Percentiles rank a stretch among this genome's conserved stretches.
Evolutionary conservation across 73 alveolate genomes (phyloP).

Genomic region (Symbiodinium pilosum): DNA sequence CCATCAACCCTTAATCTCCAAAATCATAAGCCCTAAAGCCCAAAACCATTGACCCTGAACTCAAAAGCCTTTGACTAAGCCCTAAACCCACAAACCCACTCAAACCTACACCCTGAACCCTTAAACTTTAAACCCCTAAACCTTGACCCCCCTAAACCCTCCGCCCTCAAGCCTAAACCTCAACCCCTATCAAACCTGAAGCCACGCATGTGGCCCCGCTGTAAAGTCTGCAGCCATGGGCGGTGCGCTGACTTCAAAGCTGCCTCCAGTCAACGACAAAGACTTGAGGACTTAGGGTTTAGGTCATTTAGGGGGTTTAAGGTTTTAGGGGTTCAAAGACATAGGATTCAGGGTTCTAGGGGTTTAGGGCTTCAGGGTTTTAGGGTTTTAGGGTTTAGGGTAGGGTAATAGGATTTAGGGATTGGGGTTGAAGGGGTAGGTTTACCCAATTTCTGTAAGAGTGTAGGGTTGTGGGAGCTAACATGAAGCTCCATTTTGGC

Average conservation of each 20-base stretch:
- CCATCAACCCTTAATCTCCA: no score
- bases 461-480: no score
- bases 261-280: slow-evolving; percentile 82
- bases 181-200: neutral
- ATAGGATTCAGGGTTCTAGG: no score
- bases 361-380: no score
- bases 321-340: no score
- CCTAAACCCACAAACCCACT: neutral
- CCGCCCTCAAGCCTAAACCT: neutral
- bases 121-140: neutral
- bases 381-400: no score
- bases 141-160: neutral
- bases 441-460: no score
- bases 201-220: slow-evolving; percentile 7
- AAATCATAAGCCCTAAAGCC: no score
- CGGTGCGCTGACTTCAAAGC: slow-evolving; percentile 27
- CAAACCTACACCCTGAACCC: neutral
- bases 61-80: neutral
- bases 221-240: slow-evolving; percentile 45
- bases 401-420: no score
- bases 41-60: no score
- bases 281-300: slow-evolving; percentile 35
- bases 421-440: no score
- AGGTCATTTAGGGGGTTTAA: neutral
- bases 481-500: no score